Conservation (phyloP, 805 yeast genomes). For the Kuraishia hungarica region DNA sequence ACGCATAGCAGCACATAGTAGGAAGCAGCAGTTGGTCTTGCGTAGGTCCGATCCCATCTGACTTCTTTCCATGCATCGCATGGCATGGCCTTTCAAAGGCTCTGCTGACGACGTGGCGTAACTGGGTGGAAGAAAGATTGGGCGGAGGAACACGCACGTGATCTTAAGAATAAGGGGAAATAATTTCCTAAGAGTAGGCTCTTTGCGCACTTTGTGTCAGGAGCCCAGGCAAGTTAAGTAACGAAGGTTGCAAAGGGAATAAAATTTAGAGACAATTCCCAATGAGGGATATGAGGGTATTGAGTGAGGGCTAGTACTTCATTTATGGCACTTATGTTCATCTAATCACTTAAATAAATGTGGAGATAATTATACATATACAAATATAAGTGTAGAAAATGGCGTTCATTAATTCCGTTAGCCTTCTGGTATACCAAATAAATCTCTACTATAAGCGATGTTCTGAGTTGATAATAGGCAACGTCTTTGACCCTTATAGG, state of each 20-base stretch:
- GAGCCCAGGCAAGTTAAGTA: neutral
- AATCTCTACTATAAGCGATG: neutral
- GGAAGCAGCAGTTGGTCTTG: neutral
- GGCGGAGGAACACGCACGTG: no score
- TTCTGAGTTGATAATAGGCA: conserved; percentile 36
- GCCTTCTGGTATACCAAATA: neutral
- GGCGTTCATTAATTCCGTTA: neutral
- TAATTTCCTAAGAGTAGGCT: no score
- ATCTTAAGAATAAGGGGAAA: no score
- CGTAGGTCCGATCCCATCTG: neutral
- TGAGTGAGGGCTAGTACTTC: no score
- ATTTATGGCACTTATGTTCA: no score
- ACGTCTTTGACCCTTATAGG: conserved; percentile 36
- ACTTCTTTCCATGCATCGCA: neutral
- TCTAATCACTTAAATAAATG: no score
- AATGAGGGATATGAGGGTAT: no score
- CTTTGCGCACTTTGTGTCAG: neutral
- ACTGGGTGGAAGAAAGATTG: no score
- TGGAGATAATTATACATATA: neutral
- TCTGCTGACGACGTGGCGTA: neutral
- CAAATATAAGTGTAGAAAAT: no score
- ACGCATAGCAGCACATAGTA: neutral
- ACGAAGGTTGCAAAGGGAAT: neutral
- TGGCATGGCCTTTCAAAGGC: neutral
- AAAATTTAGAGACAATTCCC: neutral